Base-by-base conservation (phyloP, 108 stramenopile genomes). In the Skeletonema menzelii region DNA sequence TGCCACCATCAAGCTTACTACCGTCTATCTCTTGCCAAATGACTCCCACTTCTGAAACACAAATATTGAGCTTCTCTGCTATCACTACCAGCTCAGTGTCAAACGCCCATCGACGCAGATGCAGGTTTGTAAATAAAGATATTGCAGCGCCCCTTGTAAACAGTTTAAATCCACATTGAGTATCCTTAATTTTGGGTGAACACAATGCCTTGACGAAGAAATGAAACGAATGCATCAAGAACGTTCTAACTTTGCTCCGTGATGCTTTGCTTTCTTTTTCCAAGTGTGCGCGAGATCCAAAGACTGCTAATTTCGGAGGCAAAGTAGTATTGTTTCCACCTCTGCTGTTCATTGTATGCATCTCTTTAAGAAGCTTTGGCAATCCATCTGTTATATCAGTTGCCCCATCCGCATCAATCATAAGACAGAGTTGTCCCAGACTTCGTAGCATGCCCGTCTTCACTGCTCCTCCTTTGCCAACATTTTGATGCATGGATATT, bases 401-500 rank as follows among this genome's bases (percentile, higher is more conserved):
- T 14, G 93, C 93, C 31, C 93, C 93, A 74, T 94, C 93, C 10
- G 93, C 93, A 83, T 92, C 94, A 15, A 90, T 68, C 90, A 92
- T 92, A 24, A 95, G 78, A 31, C 78, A 78, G 34, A 87, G 85
- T 56, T 73, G 47, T 28, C 88, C 91, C 6, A 63, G 63, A 19
- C 88, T 83, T 17, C 59, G 46, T 19, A 86, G 24, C 90, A 95
- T 91, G 15, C 94, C 91, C 3, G 83, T 80, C 72, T 86, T 86
- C 2, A 95, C 91, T 7, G 94, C 94, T 0, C 85, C 94, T 19
- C 87, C 88, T 66, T 89, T 89, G 34, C 88, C 88, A 24, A 68
- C 73, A 66, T 89, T 89, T 64, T 63, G 32, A 22, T 73, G 46
- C 76, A 89, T 73, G 5, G 77, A 67, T 26, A 87, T 59, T 19